phyloP scores from a whole-genome alignment of 1,139 yeast genomes.

The Diutina sp. region DNA sequence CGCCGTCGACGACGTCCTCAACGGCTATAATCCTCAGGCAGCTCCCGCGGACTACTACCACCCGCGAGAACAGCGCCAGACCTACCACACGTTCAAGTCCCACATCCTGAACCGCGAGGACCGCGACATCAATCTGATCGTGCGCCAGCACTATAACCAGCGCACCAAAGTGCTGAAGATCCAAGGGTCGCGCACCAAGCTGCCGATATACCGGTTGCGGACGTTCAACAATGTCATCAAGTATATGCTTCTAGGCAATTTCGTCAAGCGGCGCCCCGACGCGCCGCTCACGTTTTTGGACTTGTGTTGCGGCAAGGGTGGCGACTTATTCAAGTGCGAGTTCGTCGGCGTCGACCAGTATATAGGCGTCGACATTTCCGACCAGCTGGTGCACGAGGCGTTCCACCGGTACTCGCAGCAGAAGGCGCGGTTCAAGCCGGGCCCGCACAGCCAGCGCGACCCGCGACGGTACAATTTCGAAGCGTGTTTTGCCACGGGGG shows the following conservation, averaged over 20 bases:
- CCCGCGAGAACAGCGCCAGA: background rate
- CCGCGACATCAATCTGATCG: slow-evolving; percentile 42
- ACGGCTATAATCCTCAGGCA: background rate
- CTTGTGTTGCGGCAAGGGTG: slow-evolving; percentile 96
- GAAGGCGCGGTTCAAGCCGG: slow-evolving; percentile 22
- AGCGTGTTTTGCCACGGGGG: slow-evolving; percentile 82
- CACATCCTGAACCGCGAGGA: slow-evolving; percentile 3
- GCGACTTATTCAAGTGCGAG: slow-evolving; percentile 86
- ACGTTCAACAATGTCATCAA: slow-evolving; percentile 89
- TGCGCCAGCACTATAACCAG: slow-evolving; percentile 75
- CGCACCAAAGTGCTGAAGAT: slow-evolving; percentile 60
- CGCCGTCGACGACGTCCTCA: background rate
- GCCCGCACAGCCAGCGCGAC: slow-evolving; percentile 22
- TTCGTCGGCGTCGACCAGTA: slow-evolving; percentile 62
- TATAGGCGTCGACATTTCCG: slow-evolving; percentile 87
- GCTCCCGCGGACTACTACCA: background rate
- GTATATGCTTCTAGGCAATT: slow-evolving; percentile 69
- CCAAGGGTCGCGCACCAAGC: slow-evolving; percentile 49
- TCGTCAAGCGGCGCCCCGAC: slow-evolving; percentile 34
- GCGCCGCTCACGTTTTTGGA: slow-evolving; percentile 42
- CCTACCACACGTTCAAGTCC: background rate
- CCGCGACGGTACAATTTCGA: slow-evolving; percentile 43
- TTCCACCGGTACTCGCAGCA: slow-evolving; percentile 49
- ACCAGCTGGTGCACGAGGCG: slow-evolving; percentile 79
- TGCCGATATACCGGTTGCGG: slow-evolving; percentile 77